A percentile compares a stretch with the other conserved stretches of the same genome.
Evolutionary conservation across 1,284 basidiomycete species (phyloP).

Genomic region (Naganishia albida): DNA sequence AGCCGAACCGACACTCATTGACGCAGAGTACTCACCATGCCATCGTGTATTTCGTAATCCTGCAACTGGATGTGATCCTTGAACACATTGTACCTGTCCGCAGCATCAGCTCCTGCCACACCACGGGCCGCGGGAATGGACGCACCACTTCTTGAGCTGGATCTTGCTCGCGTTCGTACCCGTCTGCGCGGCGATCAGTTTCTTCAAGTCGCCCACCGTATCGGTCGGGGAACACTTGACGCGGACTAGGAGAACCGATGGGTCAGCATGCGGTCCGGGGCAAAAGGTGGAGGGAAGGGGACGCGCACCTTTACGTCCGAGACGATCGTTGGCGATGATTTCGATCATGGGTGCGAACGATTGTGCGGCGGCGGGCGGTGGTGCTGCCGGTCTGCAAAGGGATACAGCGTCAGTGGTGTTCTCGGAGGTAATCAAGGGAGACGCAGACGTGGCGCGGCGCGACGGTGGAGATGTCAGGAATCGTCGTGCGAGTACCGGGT

Average conservation of each 20-base stretch:
- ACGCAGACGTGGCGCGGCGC: slow-evolving; percentile 30
- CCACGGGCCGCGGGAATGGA: slow-evolving; percentile 32
- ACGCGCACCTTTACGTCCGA: slow-evolving; percentile 88
- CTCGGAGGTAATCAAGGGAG: background rate
- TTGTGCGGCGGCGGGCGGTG: slow-evolving; percentile 17
- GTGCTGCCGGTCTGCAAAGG: slow-evolving; percentile 8
- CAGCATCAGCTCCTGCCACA: background rate
- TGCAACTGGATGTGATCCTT: slow-evolving; percentile 91
- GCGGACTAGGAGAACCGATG: slow-evolving; percentile 62
- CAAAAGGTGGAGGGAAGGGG: slow-evolving; percentile 4
- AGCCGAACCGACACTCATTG: background rate
- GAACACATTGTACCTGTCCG: slow-evolving; percentile 78
- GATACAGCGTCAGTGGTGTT: slow-evolving; percentile 18
- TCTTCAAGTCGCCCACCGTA: slow-evolving; percentile 95
- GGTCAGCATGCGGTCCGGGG: slow-evolving; percentile 22
- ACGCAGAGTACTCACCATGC: slow-evolving; percentile 71
- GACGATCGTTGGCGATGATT: slow-evolving; percentile 94
- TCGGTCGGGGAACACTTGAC: slow-evolving; percentile 93
- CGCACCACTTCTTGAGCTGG: slow-evolving; percentile 92
- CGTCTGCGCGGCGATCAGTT: slow-evolving; percentile 92
- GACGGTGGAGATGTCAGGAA: background rate
- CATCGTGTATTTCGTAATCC: slow-evolving; percentile 94
- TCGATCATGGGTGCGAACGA: slow-evolving; percentile 58
- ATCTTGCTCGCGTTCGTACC: slow-evolving; percentile 87
- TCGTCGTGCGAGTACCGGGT: too few relatives aligned